Evolutionary conservation across 2,329 filamentous ascomycete genomes (phyloP).

Genomic region (Tolypocladium guangdongense): DNA sequence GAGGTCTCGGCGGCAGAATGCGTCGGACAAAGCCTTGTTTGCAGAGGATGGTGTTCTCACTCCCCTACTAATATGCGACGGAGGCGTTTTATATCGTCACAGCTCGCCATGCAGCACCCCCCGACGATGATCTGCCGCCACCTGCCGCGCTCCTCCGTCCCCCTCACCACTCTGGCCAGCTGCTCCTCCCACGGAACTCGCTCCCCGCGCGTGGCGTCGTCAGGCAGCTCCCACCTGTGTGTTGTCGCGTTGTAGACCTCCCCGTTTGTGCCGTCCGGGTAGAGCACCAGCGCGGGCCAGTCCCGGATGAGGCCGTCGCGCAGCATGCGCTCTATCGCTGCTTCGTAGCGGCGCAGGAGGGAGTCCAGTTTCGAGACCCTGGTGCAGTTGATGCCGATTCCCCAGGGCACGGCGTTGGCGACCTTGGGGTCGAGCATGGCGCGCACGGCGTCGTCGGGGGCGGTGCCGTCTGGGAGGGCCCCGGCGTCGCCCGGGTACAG

Average conservation of each 20-base stretch:
- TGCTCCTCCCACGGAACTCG: conserved; percentile 33
- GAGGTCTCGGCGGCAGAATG: too few relatives aligned
- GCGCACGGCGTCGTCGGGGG: conserved; percentile 19
- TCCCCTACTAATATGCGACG: conserved; percentile 4
- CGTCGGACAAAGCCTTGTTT: too few relatives aligned
- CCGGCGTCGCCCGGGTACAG: conserved; percentile 46
- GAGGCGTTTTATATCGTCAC: conserved; percentile 22
- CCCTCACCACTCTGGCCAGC: conserved; percentile 28
- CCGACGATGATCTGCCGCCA: conserved; percentile 39
- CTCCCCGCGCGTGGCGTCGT: conserved; percentile 9
- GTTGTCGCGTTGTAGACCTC: conserved; percentile 56
- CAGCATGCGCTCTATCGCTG: conserved; percentile 28
- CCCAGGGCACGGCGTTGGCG: conserved; percentile 36
- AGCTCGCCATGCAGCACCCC: conserved; percentile 41
- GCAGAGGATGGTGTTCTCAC: too few relatives aligned
- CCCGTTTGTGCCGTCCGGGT: conserved; percentile 59
- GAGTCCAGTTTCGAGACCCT: conserved; percentile 51
- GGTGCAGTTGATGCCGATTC: conserved; percentile 58
- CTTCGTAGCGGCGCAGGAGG: conserved; percentile 44
- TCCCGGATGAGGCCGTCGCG: conserved; percentile 17
- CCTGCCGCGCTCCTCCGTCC: conserved; percentile 21
- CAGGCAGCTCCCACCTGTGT: conserved; percentile 44
- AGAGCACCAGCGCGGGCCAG: conserved; percentile 49
- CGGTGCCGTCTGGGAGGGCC: conserved; percentile 45
- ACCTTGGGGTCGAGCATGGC: conserved; percentile 24